Percentiles rank a stretch among this genome's conserved stretches.
Evolutionary conservation across 257 asterid species (phyloP).

Genomic region (Rubia yunnanensis): DNA sequence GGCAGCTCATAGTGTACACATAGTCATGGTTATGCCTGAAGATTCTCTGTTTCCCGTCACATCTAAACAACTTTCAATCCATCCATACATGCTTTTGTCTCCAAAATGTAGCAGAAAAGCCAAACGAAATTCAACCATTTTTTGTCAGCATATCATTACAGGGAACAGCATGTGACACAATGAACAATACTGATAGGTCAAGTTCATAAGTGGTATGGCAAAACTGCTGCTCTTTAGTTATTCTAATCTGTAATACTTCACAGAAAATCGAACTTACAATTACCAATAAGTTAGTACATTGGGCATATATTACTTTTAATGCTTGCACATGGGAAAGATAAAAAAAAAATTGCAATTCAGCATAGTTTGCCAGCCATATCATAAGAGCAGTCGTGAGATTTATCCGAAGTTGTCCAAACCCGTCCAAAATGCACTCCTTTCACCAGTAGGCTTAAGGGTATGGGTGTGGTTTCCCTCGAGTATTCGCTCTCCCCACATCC

Average conservation of each 20-base stretch:
- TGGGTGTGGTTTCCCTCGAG: not conserved
- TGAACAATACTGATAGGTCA: not conserved
- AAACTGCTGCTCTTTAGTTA: not conserved
- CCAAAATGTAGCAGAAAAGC: not conserved
- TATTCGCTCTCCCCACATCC: not conserved
- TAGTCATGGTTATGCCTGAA: not conserved
- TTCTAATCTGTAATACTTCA: not conserved
- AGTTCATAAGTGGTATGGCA: not conserved
- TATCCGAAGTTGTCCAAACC: not conserved
- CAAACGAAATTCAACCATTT: not conserved
- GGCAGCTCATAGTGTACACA: conserved; percentile 3
- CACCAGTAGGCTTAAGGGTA: not conserved
- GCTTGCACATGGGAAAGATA: no score
- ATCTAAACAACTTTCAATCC: not conserved
- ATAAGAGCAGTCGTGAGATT: no score
- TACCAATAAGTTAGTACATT: not conserved
- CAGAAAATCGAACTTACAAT: not conserved
- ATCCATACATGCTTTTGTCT: not conserved
- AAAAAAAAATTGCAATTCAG: not conserved
- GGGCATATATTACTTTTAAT: not conserved
- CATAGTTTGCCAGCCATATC: no score
- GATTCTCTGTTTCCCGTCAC: not conserved
- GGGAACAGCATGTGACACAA: not conserved
- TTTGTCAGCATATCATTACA: not conserved
- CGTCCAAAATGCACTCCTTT: not conserved